phyloP scores from a whole-genome alignment of 805 yeast species.

The Zygoascus ofunaensis region DNA sequence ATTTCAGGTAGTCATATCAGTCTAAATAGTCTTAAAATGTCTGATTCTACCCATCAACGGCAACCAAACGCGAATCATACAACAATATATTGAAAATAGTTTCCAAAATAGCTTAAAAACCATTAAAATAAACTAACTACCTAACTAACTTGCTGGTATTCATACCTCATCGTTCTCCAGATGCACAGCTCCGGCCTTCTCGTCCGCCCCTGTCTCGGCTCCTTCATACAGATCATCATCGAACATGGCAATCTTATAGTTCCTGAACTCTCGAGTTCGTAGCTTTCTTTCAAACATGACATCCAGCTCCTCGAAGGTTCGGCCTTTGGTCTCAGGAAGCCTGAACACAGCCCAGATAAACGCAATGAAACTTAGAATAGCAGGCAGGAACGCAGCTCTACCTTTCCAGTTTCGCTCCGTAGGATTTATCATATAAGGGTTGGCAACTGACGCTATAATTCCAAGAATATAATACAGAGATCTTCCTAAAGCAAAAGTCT shows the following conservation, averaged over 20 bases:
- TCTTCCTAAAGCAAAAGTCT: slow-evolving; percentile 35
- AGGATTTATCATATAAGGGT: slow-evolving; percentile 43
- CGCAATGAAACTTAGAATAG: slow-evolving; percentile 25
- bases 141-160: no score
- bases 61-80: no score
- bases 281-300: slow-evolving; percentile 32
- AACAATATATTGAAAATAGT: no score
- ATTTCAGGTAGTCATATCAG: no score
- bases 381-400: slow-evolving; percentile 40
- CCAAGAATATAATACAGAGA: slow-evolving; percentile 20
- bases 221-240: background rate
- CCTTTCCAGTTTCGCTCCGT: slow-evolving; percentile 38
- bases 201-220: background rate
- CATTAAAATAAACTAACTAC: no score
- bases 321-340: slow-evolving; percentile 49
- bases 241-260: background rate
- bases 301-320: slow-evolving; percentile 53
- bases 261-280: slow-evolving; percentile 5
- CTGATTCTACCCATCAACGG: no score
- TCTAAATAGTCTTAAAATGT: no score
- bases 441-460: slow-evolving; percentile 14
- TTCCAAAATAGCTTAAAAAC: no score
- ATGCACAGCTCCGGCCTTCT: background rate
- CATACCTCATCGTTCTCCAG: no score
- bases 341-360: slow-evolving; percentile 39